phyloP scores from a whole-genome alignment of 2,329 filamentous ascomycete genomes.

The Cyanodermella asteris region DNA sequence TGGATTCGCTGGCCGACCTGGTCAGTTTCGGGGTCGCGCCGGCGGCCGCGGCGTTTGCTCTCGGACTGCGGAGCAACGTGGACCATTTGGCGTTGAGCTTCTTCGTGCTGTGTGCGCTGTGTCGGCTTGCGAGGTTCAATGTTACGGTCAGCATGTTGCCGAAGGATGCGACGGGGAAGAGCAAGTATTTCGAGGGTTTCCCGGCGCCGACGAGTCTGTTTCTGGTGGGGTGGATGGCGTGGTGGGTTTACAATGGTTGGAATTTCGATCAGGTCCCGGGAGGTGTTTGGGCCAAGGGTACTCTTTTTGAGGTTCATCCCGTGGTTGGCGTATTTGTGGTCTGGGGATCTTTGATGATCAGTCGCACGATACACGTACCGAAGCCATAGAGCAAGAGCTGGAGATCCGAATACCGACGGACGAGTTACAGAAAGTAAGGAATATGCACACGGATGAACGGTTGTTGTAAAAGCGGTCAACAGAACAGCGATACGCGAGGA shows the following conservation, averaged over 20 bases:
- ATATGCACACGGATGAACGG: too few species aligned
- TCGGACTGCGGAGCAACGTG: constrained; percentile 63
- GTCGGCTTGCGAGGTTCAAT: constrained; percentile 88
- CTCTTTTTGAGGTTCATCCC: constrained; percentile 63
- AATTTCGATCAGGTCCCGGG: constrained; percentile 59
- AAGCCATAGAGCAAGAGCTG: constrained; percentile 35
- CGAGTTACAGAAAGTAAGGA: too few species aligned
- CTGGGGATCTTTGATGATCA: constrained; percentile 89
- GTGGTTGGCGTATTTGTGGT: constrained; percentile 57
- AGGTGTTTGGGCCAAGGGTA: constrained; percentile 45
- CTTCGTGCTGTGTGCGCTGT: constrained; percentile 88
- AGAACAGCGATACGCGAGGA: too few species aligned
- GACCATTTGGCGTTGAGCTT: constrained; percentile 65
- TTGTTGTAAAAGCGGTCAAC: too few species aligned
- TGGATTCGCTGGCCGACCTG: constrained; percentile 87
- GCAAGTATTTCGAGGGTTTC: constrained; percentile 87
- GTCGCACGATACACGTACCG: constrained; percentile 82
- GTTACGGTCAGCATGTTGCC: constrained; percentile 77
- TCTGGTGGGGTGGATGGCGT: constrained; percentile 68
- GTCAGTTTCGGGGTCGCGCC: constrained; percentile 83
- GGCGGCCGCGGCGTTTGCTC: constrained; percentile 65
- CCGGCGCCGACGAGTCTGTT: constrained; percentile 80
- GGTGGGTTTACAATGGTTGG: constrained; percentile 59
- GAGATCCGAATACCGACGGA: neutral
- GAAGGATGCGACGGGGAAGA: constrained; percentile 81